Evolutionary conservation across 2,329 filamentous ascomycete genomes (phyloP).

Genomic region (Incumbomyces delicatus): DNA sequence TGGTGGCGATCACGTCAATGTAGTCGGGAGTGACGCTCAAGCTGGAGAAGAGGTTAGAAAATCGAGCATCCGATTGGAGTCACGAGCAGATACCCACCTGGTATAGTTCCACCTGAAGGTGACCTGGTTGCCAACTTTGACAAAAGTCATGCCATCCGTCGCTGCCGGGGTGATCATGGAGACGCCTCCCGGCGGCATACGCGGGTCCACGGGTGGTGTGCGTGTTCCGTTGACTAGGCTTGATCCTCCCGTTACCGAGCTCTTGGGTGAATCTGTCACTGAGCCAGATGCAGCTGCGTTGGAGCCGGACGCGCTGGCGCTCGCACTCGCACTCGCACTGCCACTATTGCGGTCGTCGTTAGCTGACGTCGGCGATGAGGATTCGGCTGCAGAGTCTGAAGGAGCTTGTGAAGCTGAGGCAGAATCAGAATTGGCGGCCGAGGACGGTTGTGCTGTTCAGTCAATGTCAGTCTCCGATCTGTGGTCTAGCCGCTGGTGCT

Average conservation of each 20-base stretch:
- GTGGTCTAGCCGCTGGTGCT: background rate
- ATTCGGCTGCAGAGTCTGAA: slow-evolving; percentile 11
- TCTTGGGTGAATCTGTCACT: background rate
- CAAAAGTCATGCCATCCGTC: slow-evolving; percentile 41
- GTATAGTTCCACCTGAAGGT: slow-evolving; percentile 64
- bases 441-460: background rate
- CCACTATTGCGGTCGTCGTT: slow-evolving; percentile 10
- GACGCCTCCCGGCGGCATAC: slow-evolving; percentile 49
- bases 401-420: slow-evolving; percentile 10
- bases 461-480: background rate
- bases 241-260: slow-evolving; percentile 6
- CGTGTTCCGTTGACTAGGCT: slow-evolving; percentile 16
- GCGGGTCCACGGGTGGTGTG: slow-evolving; percentile 41
- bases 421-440: background rate
- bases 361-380: slow-evolving; percentile 9
- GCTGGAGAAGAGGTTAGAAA: slow-evolving; percentile 5
- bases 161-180: slow-evolving; percentile 51
- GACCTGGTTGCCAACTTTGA: slow-evolving; percentile 53
- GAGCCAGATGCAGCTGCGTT: slow-evolving; percentile 3
- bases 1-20: slow-evolving; percentile 54
- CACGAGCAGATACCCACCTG: slow-evolving; percentile 25
- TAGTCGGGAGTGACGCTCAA: slow-evolving; percentile 48
- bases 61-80: background rate
- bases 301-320: background rate
- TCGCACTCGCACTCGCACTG: background rate